A percentile compares a stretch with the other conserved stretches of the same genome.
Conservation (phyloP, 805 yeast genomes). For the Starmerella floricola region DNA sequence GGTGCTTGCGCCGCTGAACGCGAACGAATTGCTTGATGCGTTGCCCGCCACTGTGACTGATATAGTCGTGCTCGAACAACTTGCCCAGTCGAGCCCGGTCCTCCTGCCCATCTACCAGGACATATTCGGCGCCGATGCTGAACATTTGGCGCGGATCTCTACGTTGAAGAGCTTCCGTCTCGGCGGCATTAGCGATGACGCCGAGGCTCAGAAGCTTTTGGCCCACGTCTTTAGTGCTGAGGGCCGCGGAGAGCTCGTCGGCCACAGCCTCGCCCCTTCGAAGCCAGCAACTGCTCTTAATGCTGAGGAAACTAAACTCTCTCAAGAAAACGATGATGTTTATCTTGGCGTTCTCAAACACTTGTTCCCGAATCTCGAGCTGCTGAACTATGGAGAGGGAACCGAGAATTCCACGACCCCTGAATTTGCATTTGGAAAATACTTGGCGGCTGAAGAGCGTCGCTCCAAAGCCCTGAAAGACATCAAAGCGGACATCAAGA, state of each 20-base stretch:
- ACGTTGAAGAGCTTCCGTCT: slow-evolving; percentile 47
- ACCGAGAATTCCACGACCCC: slow-evolving; percentile 40
- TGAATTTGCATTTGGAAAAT: slow-evolving; percentile 78
- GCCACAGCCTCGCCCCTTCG: slow-evolving; percentile 1
- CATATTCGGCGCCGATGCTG: slow-evolving; percentile 44
- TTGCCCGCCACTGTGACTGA: slow-evolving; percentile 46
- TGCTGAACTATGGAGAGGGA: slow-evolving; percentile 48
- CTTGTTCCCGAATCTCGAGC: slow-evolving; percentile 44
- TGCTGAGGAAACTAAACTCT: slow-evolving; percentile 2
- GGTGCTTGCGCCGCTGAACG: slow-evolving; percentile 62
- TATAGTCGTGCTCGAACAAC: slow-evolving; percentile 58
- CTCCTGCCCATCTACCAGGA: slow-evolving; percentile 69
- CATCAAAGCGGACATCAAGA: slow-evolving; percentile 34
- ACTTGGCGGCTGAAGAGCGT: slow-evolving; percentile 44
- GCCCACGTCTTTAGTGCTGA: slow-evolving; percentile 1
- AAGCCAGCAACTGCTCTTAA: slow-evolving; percentile 31
- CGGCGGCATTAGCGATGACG: slow-evolving; percentile 34
- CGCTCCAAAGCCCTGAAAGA: slow-evolving; percentile 36
- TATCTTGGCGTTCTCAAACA: slow-evolving; percentile 66
- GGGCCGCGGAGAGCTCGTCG: slow-evolving; percentile 11
- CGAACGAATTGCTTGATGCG: slow-evolving; percentile 37
- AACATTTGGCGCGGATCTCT: slow-evolving; percentile 16
- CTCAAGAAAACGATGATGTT: slow-evolving; percentile 50
- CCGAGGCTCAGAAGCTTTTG: slow-evolving; percentile 29
- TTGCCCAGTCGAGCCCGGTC: slow-evolving; percentile 33